Percentiles rank a stretch among this genome's conserved stretches.
phyloP scores from a whole-genome alignment of 1,284 basidiomycete species.

The Leccinum fallax region DNA sequence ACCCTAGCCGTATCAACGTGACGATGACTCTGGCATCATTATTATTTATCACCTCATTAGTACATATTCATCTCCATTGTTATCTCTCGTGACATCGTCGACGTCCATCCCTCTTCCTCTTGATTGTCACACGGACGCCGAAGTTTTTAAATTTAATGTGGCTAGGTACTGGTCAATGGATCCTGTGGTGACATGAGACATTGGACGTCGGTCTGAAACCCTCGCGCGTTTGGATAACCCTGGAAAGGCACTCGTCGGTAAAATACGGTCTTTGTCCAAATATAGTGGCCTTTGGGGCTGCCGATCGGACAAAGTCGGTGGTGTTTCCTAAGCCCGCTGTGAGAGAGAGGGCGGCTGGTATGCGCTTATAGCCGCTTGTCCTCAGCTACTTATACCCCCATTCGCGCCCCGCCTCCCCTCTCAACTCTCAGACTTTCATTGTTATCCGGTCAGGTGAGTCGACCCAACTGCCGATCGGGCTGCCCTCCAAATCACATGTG shows the following conservation, averaged over 20 bases:
- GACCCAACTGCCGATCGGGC: neutral
- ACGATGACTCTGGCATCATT: constrained; percentile 28
- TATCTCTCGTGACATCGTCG: constrained; percentile 17
- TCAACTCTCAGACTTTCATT: neutral
- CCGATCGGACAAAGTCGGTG: constrained; percentile 2
- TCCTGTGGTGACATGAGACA: constrained; percentile 6
- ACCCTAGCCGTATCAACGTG: constrained; percentile 24
- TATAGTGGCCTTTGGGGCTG: neutral
- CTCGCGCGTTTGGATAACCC: neutral
- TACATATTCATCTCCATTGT: constrained; percentile 19
- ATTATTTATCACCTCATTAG: constrained; percentile 32
- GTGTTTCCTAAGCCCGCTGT: neutral
- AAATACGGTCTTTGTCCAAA: neutral
- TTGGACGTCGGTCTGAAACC: neutral
- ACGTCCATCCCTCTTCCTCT: constrained; percentile 6
- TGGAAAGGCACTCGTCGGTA: neutral
- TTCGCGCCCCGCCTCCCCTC: neutral
- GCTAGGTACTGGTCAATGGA: constrained; percentile 25
- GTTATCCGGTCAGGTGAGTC: constrained; percentile 10
- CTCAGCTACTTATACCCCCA: neutral
- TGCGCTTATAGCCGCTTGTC: neutral
- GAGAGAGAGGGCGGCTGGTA: neutral
- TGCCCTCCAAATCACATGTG: constrained; percentile 29
- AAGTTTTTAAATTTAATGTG: constrained; percentile 8
- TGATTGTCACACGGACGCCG: constrained; percentile 19